Evolutionary conservation across 768 basidiomycete genomes (phyloP), one percentile per base, ranked within the genome.

Genomic region (Lepiota venenata): DNA sequence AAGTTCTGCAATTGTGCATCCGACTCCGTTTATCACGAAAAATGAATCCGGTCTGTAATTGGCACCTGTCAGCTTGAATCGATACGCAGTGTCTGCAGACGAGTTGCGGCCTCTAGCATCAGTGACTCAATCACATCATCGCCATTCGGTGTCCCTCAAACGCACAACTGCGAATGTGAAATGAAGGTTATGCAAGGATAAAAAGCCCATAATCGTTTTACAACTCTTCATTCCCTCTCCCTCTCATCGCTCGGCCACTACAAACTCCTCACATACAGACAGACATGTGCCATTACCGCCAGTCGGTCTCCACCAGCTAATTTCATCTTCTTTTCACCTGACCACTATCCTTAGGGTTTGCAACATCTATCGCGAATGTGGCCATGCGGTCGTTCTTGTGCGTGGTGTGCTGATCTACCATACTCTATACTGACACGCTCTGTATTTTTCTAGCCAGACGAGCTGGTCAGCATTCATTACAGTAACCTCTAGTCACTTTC

Each of bases 21-120:
- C 32, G 32, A 11, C 7, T 21, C 27, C 10, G 16, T 18, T 21
- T 40, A 8, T 36, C 44, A 22, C 12, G 22, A 16, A 25, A 8
- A 42, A 18, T 38, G 27, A n/a, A 18, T 37, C 42, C 46, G 11
- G 21, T 41, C n/a, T 21, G 22, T 45, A 52, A 25, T 41, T 48
- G 53, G 29, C 53, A 55, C 46, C 46, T 55, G 53, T 55, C 53
- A 48, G 37, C 20, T n/a, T 41, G 45, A 39, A 37, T 27, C 27
- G 40, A 27, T 39, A 22, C 21, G 36, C 40, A 36, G 41, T 32
- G 22, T 27, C 11, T 14, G 45, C 16, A 42, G 12, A 4, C 39
- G 53, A 55, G 40, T 25, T 16, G 39, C 20, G 16, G 22, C 36
- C 46, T 41, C 50, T 52, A n/a, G 35, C 36, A 52, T 35, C 41